Percentiles rank a stretch among this genome's conserved stretches.
Conservation (phyloP, 176 grass and related monocot species). For the Zizania latifolia region DNA sequence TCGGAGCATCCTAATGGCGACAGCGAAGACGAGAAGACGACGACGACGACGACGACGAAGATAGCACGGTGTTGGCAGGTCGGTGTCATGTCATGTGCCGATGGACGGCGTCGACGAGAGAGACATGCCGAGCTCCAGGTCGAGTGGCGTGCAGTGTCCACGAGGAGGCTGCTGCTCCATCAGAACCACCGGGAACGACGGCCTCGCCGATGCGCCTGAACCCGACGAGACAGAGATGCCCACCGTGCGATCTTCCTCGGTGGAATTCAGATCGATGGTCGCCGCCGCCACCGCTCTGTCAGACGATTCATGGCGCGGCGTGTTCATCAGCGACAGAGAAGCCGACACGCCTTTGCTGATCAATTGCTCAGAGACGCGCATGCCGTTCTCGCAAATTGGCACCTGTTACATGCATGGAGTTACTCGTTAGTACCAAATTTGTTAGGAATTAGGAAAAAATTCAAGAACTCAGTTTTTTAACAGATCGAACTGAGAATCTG, state of each 20-base stretch:
- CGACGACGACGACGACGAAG: background rate
- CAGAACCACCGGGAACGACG: background rate
- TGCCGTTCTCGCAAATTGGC: conserved; percentile 31
- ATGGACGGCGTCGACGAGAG: conserved; percentile 24
- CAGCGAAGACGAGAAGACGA: too few species aligned
- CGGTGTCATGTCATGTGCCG: conserved; percentile 46
- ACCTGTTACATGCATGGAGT: conserved; percentile 25
- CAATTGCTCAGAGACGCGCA: background rate
- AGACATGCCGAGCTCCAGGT: conserved; percentile 47
- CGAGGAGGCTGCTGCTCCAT: conserved; percentile 18
- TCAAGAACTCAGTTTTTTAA: background rate
- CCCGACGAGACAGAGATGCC: background rate
- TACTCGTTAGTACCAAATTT: background rate
- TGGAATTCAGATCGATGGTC: conserved; percentile 37
- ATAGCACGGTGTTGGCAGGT: background rate
- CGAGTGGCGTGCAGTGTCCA: conserved; percentile 31
- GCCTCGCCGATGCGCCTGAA: background rate
- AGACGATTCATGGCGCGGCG: background rate
- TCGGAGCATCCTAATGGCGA: background rate
- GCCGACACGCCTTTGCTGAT: conserved; percentile 5
- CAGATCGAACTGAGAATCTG: too few species aligned
- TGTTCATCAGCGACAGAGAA: conserved; percentile 19
- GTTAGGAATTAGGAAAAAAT: background rate
- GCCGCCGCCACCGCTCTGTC: background rate
- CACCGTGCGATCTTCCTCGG: conserved; percentile 18